Evolutionary conservation across 345 rosid genomes (phyloP).

Genomic region (Lumnitzera littorea): DNA sequence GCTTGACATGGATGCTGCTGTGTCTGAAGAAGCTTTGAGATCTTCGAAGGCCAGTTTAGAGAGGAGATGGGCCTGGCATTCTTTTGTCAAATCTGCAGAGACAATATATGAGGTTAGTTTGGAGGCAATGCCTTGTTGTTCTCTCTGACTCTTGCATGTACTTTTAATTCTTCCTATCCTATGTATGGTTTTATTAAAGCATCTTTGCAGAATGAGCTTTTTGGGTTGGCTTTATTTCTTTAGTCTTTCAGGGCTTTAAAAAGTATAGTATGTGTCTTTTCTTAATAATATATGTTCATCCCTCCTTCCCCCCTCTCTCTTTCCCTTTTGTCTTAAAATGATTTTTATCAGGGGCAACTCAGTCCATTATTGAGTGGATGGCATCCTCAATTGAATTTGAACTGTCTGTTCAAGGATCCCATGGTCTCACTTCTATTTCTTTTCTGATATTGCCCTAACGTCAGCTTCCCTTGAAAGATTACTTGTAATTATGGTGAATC

Average conservation of each 20-base stretch:
- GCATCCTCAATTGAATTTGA: not conserved
- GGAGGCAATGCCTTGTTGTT: not conserved
- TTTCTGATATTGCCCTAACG: no score
- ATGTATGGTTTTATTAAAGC: no score
- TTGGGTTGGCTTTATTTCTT: no score
- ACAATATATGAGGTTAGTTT: slow-evolving; percentile 79
- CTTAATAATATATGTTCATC: no score
- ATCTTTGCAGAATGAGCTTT: no score
- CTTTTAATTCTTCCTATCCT: not conserved
- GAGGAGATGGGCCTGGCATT: slow-evolving; percentile 79
- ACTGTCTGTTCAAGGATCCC: no score
- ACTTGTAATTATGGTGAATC: no score
- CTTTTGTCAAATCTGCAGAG: slow-evolving; percentile 67
- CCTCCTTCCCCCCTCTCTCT: not conserved
- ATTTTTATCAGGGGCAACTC: not conserved
- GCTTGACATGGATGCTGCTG: slow-evolving; percentile 92
- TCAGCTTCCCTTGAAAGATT: no score
- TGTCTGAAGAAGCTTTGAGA: slow-evolving; percentile 67
- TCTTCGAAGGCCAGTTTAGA: slow-evolving; percentile 51
- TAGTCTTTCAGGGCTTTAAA: no score
- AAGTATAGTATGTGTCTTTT: no score
- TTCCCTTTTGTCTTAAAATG: not conserved
- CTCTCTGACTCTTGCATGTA: not conserved
- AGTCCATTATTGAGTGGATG: no score
- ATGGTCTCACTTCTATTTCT: no score